Conservation (phyloP, 2,329 filamentous ascomycete genomes). For the Emydomyces testavorans region DNA sequence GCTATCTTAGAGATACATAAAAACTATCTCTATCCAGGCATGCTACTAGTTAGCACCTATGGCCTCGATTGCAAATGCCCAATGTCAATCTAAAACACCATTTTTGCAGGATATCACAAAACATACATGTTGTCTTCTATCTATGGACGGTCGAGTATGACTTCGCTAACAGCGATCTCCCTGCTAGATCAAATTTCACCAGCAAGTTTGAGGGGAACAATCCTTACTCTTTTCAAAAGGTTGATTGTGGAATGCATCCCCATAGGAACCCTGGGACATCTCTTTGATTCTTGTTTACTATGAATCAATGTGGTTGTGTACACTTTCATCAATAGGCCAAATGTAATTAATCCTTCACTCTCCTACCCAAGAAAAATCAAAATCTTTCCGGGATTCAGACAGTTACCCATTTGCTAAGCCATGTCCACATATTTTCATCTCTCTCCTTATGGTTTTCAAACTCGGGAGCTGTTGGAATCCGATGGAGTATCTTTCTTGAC, state of each 20-base stretch:
- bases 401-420: not conserved
- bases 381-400: not conserved
- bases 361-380: not conserved
- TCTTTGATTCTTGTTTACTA: not conserved
- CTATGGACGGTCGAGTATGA: not conserved
- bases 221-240: conserved; percentile 20
- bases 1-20: too few relatives aligned
- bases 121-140: not conserved
- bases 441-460: not conserved
- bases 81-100: too few relatives aligned
- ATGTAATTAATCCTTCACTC: not conserved
- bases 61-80: too few relatives aligned
- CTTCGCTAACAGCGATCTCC: conserved; percentile 13
- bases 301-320: not conserved
- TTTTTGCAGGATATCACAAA: conserved; percentile 3
- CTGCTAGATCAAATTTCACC: conserved; percentile 32
- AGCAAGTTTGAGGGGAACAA: conserved; percentile 40
- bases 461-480: conserved; percentile 26
- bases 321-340: not conserved
- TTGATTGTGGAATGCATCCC: conserved; percentile 32
- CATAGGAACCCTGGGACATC: conserved; percentile 38
- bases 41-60: too few relatives aligned
- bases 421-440: conserved; percentile 4
- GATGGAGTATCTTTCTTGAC: conserved; percentile 47
- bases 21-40: too few relatives aligned